Conservation (phyloP, 2,329 filamentous ascomycete genomes). For the Dactylellina cionopaga region DNA sequence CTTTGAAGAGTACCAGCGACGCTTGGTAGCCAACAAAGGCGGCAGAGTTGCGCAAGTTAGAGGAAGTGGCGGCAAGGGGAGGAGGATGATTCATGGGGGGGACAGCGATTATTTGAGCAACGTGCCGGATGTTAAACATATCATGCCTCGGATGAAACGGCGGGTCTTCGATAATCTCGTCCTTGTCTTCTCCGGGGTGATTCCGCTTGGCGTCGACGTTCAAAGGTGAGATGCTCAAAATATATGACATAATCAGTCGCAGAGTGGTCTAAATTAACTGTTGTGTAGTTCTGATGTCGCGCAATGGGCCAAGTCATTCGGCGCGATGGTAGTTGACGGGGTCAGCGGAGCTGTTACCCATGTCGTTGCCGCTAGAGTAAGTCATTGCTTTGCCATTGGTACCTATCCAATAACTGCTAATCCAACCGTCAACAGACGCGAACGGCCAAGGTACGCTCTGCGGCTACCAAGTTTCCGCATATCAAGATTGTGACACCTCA, state of each 20-base stretch:
- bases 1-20: conserved; percentile 80
- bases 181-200: conserved; percentile 88
- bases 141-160: conserved; percentile 84
- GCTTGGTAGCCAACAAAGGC: conserved; percentile 61
- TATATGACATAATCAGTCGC: too few relatives aligned
- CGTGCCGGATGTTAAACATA: conserved; percentile 84
- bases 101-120: conserved; percentile 66
- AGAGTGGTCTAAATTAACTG: not conserved
- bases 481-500: conserved; percentile 92
- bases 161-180: conserved; percentile 77
- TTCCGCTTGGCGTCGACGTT: conserved; percentile 82
- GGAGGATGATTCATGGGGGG: conserved; percentile 59
- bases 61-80: conserved; percentile 62
- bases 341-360: conserved; percentile 65
- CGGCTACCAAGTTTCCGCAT: conserved; percentile 74
- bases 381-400: conserved; percentile 61
- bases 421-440: conserved; percentile 72
- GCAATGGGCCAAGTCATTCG: conserved; percentile 85
- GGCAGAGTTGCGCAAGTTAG: conserved; percentile 65
- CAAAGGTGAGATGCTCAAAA: conserved; percentile 66
- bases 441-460: conserved; percentile 90
- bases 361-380: conserved; percentile 64
- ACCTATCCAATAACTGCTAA: conserved; percentile 24
- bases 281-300: conserved; percentile 78
- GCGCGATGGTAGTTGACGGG: conserved; percentile 69